These are phyloP conservation scores for Globisporangium carolinianum DNA, from an alignment of 352 stramenopile species.

Conservation along the genomic window DNA sequence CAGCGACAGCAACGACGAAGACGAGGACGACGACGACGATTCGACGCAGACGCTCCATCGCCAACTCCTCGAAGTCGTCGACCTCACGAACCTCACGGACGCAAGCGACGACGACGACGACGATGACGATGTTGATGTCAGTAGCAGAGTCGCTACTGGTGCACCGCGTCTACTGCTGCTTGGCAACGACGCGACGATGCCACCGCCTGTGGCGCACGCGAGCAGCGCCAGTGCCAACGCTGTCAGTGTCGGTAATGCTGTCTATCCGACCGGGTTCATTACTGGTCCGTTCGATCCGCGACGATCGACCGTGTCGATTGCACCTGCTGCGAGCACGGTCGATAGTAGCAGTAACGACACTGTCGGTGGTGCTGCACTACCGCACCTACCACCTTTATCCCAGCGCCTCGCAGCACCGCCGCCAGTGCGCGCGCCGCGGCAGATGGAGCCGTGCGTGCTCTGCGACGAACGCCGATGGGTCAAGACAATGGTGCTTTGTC, in stretches of 20 bases:
- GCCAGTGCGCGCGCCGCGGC: constrained; percentile 4
- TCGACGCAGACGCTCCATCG: constrained; percentile 22
- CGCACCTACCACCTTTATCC: no score
- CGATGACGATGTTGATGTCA: neutral
- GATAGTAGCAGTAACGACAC: no score
- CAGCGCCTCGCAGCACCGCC: constrained; percentile 10
- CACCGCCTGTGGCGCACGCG: no score
- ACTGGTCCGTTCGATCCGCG: no score
- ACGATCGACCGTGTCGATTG: no score
- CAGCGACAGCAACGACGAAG: constrained; percentile 24
- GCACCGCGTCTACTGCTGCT: constrained; percentile 1
- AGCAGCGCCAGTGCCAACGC: no score
- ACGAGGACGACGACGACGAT: constrained; percentile 19
- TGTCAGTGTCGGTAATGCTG: no score
- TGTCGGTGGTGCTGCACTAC: no score
- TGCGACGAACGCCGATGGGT: constrained; percentile 41
- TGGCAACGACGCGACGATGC: neutral
- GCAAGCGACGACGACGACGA: constrained; percentile 34
- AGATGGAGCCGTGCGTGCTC: constrained; percentile 48
- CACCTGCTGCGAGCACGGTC: no score
- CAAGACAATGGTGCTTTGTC: constrained; percentile 32
- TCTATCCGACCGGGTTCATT: no score
- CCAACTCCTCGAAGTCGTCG: constrained; percentile 48
- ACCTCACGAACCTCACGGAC: constrained; percentile 54
- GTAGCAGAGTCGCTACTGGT: constrained; percentile 15